phyloP scores from a whole-genome alignment of 176 grass and related monocot species.

The Dendrocalamus sinicus region DNA sequence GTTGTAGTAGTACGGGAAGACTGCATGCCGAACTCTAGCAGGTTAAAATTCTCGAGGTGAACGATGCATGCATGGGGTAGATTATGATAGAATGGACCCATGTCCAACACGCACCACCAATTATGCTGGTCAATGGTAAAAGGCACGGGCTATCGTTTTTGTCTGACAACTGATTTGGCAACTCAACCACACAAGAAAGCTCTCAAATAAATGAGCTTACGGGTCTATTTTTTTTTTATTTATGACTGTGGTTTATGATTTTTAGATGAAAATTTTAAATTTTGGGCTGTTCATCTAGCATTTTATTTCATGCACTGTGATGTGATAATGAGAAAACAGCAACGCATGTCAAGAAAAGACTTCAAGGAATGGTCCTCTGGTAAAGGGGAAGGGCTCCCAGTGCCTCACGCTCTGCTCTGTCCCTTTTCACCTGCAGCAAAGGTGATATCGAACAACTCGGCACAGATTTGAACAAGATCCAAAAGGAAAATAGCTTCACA shows the following conservation, averaged over 20 bases:
- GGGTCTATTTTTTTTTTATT: too few species aligned
- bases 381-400: constrained; percentile 86
- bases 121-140: not conserved
- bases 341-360: not conserved
- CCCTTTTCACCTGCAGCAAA: constrained; percentile 77
- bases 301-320: constrained; percentile 75
- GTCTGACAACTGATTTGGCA: not conserved
- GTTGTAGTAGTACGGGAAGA: not conserved
- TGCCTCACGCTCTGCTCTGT: constrained; percentile 68
- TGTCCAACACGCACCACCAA: constrained; percentile 1
- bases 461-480: not conserved
- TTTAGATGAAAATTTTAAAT: too few species aligned
- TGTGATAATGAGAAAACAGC: constrained; percentile 20
- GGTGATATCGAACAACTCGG: not conserved
- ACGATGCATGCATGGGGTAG: not conserved
- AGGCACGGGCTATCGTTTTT: constrained; percentile 38
- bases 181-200: not conserved
- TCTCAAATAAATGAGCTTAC: not conserved
- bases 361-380: constrained; percentile 82
- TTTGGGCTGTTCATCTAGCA: constrained; percentile 39
- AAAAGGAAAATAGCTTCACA: not conserved
- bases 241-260: too few species aligned
- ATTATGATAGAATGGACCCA: not conserved
- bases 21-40: not conserved
- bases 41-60: not conserved